Evolutionary conservation across 306 rosid species (phyloP), one percentile per base, ranked within the genome.

Genomic region (Cyamopsis tetragonoloba): DNA sequence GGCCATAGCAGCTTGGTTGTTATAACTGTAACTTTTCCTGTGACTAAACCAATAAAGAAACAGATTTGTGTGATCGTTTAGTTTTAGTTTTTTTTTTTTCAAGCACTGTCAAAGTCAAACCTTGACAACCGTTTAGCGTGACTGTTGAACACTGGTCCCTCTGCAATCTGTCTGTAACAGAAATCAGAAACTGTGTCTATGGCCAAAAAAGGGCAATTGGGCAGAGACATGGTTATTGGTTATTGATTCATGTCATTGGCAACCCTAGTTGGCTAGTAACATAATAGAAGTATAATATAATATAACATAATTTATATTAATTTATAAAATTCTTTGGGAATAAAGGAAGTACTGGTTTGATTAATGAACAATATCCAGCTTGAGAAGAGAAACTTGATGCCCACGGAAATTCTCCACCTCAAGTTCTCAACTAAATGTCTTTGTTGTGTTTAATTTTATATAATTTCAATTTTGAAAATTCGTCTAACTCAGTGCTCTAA

Each of bases 81-180:
- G 66, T 35, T 43, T 71, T 41, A 66, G 12, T 47, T 35, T 43
- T 71, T 41, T 68, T 15, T 47, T 15, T 28, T 27, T 12, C 48
- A 20, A 32, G 69, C 24, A 71, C 17, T n/a, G 68, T 81, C 75
- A 72, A 75, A n/a, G 68, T 81, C 75, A 72, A 75, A 64, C 57
- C 20, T 9, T 6, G 12, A 26, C 69, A 47, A 46, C 26, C 47
- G 32, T 41, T 56, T 46, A 66, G 75, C 58, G 23, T 58, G 57
- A 55, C 71, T 24, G 42, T 73, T 61, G 53, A 57, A 17, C 19
- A 41, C 74, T 71, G 77, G 44, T 57, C 72, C 63, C 46, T 49
- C 8, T 61, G 31, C 18, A 30, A 62, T 51, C 58, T 44, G 30
- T 9, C 43, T 19, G 0, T 30, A 7, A 19, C 22, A 50, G 50